These are phyloP conservation scores for Chaetomidium leptoderma DNA, from an alignment of 495 filamentous ascomycete species.

Conservation along the genomic window DNA sequence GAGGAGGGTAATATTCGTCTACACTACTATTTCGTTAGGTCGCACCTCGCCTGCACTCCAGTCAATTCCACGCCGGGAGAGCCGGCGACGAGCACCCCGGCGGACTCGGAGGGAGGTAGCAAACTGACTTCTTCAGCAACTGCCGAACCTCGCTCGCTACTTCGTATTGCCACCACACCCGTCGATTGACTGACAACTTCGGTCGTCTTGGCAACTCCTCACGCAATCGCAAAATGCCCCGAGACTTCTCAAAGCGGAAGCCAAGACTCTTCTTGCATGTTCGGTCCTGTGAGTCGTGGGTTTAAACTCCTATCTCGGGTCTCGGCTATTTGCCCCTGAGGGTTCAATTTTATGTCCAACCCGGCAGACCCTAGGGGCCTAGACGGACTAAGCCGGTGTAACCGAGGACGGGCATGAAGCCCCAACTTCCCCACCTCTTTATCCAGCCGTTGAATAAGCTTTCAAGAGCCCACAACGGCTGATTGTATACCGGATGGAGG, in stretches of 20 bases:
- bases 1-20: no score
- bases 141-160: not conserved
- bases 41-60: no score
- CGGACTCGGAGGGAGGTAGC: no score
- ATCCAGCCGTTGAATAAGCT: not conserved
- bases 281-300: not conserved
- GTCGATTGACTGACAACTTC: not conserved
- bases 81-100: no score
- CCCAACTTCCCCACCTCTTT: not conserved
- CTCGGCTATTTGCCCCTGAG: conserved; percentile 2
- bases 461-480: not conserved
- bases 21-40: no score
- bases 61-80: no score
- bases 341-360: no score
- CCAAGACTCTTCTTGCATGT: not conserved
- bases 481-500: not conserved
- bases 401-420: not conserved
- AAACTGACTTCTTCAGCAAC: no score
- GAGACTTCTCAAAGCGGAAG: not conserved
- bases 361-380: not conserved
- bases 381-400: not conserved
- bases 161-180: conserved; percentile 3
- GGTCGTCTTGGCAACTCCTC: not conserved
- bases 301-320: not conserved
- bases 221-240: not conserved